Base-by-base conservation (phyloP, 768 basidiomycete species). In the Dacryopinax primogenitus region DNA sequence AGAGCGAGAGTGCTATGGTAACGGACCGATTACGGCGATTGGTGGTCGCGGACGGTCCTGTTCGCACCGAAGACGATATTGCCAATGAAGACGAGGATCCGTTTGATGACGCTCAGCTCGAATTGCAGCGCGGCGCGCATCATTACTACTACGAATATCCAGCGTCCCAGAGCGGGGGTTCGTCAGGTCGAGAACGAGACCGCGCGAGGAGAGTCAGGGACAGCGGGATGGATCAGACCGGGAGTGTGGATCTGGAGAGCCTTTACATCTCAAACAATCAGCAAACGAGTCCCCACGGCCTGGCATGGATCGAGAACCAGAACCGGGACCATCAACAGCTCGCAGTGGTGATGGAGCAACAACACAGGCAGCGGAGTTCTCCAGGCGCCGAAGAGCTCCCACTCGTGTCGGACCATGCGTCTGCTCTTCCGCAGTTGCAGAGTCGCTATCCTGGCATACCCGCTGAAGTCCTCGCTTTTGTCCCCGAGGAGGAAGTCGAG, bases 401-500 rank as follows among this genome's bases (percentile, higher is more conserved):
- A 3, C 51, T 58, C 9, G 51, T 58, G 13, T 23, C 26, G 51
- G 51, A 58, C 30, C 51, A 58, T 21, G 9, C 13, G 23, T 58
- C 51, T 13, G 12, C 51, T 21, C 51, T 58, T 6, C 51, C 51
- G 13, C 26, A 28, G 51, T 21, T 58, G 51, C 51, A 58, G 51
- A 58, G 32, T 18, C 51, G 51, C 7, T 58, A 58, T 21, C 51
- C 66, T 15, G 64, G 65, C 11, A 64, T 67, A 15, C 62, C 62
- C 6, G 23, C 66, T 9, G 64, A 67, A 45, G 63, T 68, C 11
- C 69, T 65, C 18, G 64, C 67, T 4, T 64, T 67, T 36, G 58
- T 70, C 35, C 64, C 70, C 23, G 73, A 74, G 47, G 71, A 70
- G 30, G 51, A 58, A 30, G 51, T 58, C 62, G 62, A 62, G 30